Conservation (phyloP, 345 rosid species). For the Draba incana region DNA sequence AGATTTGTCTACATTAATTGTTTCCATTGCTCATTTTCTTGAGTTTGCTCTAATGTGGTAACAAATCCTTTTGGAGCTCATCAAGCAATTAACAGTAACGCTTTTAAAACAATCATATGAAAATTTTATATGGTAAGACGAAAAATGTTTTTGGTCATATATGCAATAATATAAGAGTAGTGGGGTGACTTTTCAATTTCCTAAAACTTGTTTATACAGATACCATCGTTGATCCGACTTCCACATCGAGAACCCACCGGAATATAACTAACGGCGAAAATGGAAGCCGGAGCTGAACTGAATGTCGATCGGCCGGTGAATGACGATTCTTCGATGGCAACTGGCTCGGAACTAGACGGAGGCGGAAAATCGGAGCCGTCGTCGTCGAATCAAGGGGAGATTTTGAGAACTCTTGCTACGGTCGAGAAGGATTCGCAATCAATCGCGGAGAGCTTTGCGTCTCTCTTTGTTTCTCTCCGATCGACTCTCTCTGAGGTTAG, state of each 20-base stretch:
- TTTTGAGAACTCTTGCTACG: constrained; percentile 67
- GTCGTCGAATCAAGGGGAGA: constrained; percentile 50
- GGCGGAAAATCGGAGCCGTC: constrained; percentile 33
- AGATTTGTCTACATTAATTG: no score
- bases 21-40: no score
- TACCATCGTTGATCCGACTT: constrained; percentile 8
- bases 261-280: constrained; percentile 18
- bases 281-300: constrained; percentile 42
- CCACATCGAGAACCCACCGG: constrained; percentile 11
- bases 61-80: no score
- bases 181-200: not conserved
- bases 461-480: constrained; percentile 83
- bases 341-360: not conserved
- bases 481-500: constrained; percentile 80
- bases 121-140: no score
- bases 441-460: constrained; percentile 81
- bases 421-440: constrained; percentile 85
- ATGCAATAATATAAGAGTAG: not conserved
- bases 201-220: not conserved
- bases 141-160: not conserved
- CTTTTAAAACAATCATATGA: no score
- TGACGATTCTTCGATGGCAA: not conserved
- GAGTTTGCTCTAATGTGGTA: no score
- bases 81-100: no score
- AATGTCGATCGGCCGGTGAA: constrained; percentile 24